phyloP scores from a whole-genome alignment of 352 stramenopile genomes.

The Phytophthora tentaculata region DNA sequence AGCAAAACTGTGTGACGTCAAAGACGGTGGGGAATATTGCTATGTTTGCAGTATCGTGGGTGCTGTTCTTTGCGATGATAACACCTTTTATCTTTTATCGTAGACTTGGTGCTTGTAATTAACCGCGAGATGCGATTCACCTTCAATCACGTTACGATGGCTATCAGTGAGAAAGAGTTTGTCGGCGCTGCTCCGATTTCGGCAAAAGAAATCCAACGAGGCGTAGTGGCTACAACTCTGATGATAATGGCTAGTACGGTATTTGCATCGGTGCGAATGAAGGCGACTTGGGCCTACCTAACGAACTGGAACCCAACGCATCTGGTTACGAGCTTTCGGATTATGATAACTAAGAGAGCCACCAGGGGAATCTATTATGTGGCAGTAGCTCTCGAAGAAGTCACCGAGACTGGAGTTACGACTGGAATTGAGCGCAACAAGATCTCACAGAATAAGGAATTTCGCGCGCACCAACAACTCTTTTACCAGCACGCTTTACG shows the following conservation, averaged over 20 bases:
- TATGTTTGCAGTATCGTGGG: slow-evolving; percentile 23
- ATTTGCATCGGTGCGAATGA: slow-evolving; percentile 9
- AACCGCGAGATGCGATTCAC: slow-evolving; percentile 50
- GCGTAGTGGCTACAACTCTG: slow-evolving; percentile 26
- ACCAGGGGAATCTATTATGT: slow-evolving; percentile 11
- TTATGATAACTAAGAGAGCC: not conserved
- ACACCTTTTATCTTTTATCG: slow-evolving; percentile 37
- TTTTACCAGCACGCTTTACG: slow-evolving; percentile 1
- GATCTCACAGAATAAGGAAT: not conserved
- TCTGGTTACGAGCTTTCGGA: not conserved
- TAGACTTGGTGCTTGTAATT: slow-evolving; percentile 43
- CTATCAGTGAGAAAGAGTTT: slow-evolving; percentile 37
- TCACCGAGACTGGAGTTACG: not conserved
- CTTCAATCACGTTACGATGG: slow-evolving; percentile 30
- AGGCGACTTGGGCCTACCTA: slow-evolving; percentile 12
- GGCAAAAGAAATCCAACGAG: slow-evolving; percentile 34
- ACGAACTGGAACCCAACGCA: slow-evolving; percentile 22
- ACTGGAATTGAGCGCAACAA: not conserved
- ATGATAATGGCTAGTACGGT: slow-evolving; percentile 19
- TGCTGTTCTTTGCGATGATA: slow-evolving; percentile 34
- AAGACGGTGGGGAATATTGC: not conserved
- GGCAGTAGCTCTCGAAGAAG: slow-evolving; percentile 20
- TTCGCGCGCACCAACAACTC: not conserved
- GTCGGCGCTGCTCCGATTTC: slow-evolving; percentile 36
- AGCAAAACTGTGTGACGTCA: not conserved